Evolutionary conservation across 805 yeast species (phyloP), one percentile per base, ranked within the genome.

Genomic region (Dipodascus geniculatus): DNA sequence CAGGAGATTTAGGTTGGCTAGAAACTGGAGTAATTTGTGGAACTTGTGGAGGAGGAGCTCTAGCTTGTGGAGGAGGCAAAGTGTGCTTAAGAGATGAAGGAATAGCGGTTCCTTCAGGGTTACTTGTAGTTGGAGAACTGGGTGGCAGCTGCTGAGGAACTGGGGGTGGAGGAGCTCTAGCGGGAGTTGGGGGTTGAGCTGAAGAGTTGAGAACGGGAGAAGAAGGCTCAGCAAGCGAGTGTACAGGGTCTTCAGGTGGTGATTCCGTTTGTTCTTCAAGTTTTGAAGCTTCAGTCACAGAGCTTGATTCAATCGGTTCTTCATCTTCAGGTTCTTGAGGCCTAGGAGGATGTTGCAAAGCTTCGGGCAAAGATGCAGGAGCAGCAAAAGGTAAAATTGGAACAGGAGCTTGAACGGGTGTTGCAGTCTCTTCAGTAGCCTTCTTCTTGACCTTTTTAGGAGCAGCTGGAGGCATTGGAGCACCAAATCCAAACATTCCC

Each of bases 41-140:
- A 6, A 58, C 51, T 6, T 60, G 54, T 2, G 51, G 49, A 42
- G 61, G 54, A 16, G 57, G 54, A 17, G 54, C 42, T 3, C 52
- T 23, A 17, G 54, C n/a, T 14, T 60, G 55, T 2, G 51, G 50
- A 9, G 60, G 44, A 4, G 57, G 51, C n/a, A 53, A 3, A 19
- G 4, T 20, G 19, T 35, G 17, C 14, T 3, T 16, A 17, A 4
- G 17, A 6, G 44, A 9, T 6, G 20, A 4, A 17, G 44, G 44
- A 16, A 38, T 6, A 38, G 44, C 4, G 17, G 44, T 38, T 38
- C 44, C 14, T 9, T 3, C 20, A 17, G 19, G 11, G 20, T 11
- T 6, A 6, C 14, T 38, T 14, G 4, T 38, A 17, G 44, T 11
- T 38, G 6, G 14, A 38, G 19, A 14, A 28, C 11, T 8, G 4